Evolutionary conservation across 2,329 filamentous ascomycete species (phyloP), one percentile per base, ranked within the genome.

Genomic region (Fusarium sp.): DNA sequence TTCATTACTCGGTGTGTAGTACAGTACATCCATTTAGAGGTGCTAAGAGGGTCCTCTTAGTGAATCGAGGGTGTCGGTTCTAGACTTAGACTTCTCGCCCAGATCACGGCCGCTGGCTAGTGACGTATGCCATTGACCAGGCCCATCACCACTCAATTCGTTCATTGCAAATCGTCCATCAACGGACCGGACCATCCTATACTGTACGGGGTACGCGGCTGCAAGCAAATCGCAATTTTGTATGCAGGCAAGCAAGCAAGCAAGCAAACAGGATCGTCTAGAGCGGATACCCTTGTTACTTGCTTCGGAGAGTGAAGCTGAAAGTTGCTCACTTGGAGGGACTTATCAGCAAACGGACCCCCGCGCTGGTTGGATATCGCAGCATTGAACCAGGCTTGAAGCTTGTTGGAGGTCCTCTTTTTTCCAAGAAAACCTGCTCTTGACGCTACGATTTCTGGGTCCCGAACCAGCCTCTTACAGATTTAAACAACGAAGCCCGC

Each of bases 351-450:
- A 62, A 65, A 70, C 48, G 53, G 53, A 64, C 63, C 67, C 66
- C 66, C 67, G 57, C 67, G 66, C 67, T 38, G 47, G 57, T 50
- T 48, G 33, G 67, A 56, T 57, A 70, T 69, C 57, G 46, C 60
- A 57, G 53, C 49, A 58, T 38, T 47, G 43, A 62, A 68, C 63
- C 64, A 63, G 64, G 69, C 56, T 57, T 67, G 58, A 64, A 63
- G 53, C 69, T 69, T 70, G 66, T 57, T 69, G 63, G 46, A 47
- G 57, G 69, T 59, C 70, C 59, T 69, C 69, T 69, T 70, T 63
- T 66, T 62, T 56, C 56, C 66, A 71, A 64, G 64, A 71, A 73
- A 72, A 74, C 70, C 55, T 73, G 70, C 67, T 73, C 65, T 63
- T 47, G 68, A 69, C 60, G 55, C 59, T 64, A 55, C 37, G 54